These are phyloP conservation scores for Polyporus tsugae DNA, from an alignment of 1,284 basidiomycete genomes.

Conservation along the genomic window DNA sequence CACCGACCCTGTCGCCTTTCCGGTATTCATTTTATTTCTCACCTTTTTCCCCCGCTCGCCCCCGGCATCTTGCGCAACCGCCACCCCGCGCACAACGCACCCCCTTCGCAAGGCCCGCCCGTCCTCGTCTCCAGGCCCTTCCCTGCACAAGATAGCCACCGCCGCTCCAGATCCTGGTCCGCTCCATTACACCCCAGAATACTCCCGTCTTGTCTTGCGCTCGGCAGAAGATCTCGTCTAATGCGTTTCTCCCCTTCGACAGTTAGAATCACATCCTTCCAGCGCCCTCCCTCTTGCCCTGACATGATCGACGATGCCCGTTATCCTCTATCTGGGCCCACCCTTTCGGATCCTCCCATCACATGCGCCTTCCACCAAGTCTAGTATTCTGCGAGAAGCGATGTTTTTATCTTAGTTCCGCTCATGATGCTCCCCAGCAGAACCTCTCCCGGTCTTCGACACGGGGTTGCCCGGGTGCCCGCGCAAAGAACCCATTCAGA, in stretches of 20 bases:
- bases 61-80: conserved; percentile 23
- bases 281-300: conserved; percentile 20
- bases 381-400: conserved; percentile 13
- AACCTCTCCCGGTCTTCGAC: conserved; percentile 32
- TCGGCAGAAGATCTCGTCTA: conserved; percentile 33
- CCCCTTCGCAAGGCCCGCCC: conserved; percentile 5
- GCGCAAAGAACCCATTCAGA: conserved; percentile 33
- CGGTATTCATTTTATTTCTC: conserved; percentile 29
- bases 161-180: conserved; percentile 28
- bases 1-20: conserved; percentile 22
- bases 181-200: conserved; percentile 22
- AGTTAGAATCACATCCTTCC: conserved; percentile 6
- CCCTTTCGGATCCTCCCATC: conserved; percentile 28
- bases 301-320: conserved; percentile 36
- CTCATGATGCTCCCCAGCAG: conserved; percentile 37
- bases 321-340: conserved; percentile 27
- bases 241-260: conserved; percentile 27
- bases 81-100: conserved; percentile 18
- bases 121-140: conserved; percentile 11
- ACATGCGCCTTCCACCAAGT: conserved; percentile 34
- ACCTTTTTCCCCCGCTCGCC: conserved; percentile 10
- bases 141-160: conserved; percentile 18
- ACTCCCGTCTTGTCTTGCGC: conserved; percentile 28
- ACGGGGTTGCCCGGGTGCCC: conserved; percentile 37
- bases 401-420: conserved; percentile 31